Percentiles rank a stretch among this genome's conserved stretches.
phyloP scores from a whole-genome alignment of 345 rosid genomes.

The Citrus cavaleriei region DNA sequence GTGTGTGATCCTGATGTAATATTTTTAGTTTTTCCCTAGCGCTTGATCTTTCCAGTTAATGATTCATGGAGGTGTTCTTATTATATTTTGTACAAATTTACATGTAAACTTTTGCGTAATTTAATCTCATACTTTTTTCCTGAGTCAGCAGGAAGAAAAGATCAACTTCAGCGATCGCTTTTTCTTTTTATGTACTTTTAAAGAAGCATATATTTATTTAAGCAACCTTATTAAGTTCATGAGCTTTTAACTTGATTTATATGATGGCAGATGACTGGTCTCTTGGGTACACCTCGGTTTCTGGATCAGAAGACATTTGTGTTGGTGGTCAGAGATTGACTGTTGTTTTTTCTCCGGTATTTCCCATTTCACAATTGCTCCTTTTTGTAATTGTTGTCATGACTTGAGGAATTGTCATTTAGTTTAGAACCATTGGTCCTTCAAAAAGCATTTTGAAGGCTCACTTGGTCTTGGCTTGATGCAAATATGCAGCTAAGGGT shows the following conservation, averaged over 20 bases:
- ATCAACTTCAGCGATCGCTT: neutral
- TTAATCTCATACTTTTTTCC: neutral
- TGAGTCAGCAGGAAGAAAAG: neutral
- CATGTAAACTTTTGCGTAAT: neutral
- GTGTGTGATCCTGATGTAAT: neutral
- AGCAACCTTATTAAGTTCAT: conserved; percentile 1
- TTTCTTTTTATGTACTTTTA: neutral
- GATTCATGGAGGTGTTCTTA: neutral
- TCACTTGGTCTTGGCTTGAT: neutral
- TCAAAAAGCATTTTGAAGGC: neutral
- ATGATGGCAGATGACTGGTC: conserved; percentile 67
- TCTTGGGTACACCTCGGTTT: conserved; percentile 55
- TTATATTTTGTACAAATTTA: neutral
- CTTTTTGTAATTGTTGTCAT: neutral
- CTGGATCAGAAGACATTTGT: conserved; percentile 72
- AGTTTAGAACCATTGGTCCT: neutral
- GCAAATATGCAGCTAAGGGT: no score
- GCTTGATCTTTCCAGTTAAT: neutral
- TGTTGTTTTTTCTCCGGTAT: conserved; percentile 73
- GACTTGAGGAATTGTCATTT: neutral
- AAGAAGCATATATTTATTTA: neutral
- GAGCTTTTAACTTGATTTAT: conserved; percentile 16
- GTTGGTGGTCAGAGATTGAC: conserved; percentile 73
- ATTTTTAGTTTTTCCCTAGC: neutral
- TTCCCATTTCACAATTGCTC: neutral